Base-by-base conservation (phyloP, 768 basidiomycete genomes). In the Lentinula boryana region DNA sequence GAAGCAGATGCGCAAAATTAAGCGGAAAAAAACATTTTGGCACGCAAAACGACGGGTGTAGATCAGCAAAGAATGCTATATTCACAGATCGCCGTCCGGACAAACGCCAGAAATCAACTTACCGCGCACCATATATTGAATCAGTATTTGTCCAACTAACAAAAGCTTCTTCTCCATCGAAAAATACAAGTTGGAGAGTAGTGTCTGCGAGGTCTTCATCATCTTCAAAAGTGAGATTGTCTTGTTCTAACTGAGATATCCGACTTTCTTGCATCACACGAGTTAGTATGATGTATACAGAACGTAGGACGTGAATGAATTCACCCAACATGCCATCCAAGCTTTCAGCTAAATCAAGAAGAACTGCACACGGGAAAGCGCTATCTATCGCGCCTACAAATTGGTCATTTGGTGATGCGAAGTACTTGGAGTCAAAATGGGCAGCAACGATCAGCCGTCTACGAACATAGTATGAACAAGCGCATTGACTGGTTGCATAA, bases 131-230 rank as follows among this genome's bases (percentile, higher is more conserved):
- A 69, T 99, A 99, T 46, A 93, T 86, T 1, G 93, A 95, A 72
- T 99, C 96, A 2, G 82, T 85, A 33, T 79, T 82, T 2, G 93
- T 93, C 96, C 96, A 99, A 31, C 83, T 78, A 51, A 84, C 79
- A 72, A 96, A 98, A 0, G 97, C 97, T 72, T 98, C 97, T 73
- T 99, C 97, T 2, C 97, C 97, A 67, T 99, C 97, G 61, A 99
- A 96, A 70, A 98, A 96, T 9, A 99, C 80, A 8, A 98, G 76
- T 69, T 97, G 94, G 8, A 99, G 73, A 3, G 95, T 96, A 18
- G 90, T 93, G 60, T 91, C 89, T 0, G 84, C 84, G 13, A 87
- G 75, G 57, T 93, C 89, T 46, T 92, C 91, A n/a, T 87, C 85
- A 12, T 86, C 85, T 58, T 85, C 84, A 10, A 38, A 9, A 13